Evolutionary conservation across 1,139 yeast genomes (phyloP).

Genomic region (Taphrina deformans): DNA sequence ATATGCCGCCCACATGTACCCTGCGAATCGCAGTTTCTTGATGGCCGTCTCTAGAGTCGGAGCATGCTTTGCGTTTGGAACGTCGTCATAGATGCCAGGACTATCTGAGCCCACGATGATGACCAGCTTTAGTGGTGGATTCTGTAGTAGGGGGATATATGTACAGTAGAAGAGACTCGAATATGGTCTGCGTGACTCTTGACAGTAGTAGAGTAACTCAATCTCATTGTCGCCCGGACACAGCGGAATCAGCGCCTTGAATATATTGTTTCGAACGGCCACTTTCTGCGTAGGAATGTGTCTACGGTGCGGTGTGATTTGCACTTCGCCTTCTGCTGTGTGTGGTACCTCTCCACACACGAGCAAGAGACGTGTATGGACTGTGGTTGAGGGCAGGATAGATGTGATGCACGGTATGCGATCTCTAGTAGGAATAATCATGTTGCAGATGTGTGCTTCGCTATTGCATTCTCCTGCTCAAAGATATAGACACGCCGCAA

Average conservation of each 20-base stretch:
- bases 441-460: not conserved
- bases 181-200: not conserved
- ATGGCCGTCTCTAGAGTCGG: constrained; percentile 75
- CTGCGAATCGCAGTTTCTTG: constrained; percentile 76
- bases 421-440: constrained; percentile 6
- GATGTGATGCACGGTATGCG: constrained; percentile 18
- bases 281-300: constrained; percentile 69
- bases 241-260: constrained; percentile 73
- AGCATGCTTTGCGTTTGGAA: constrained; percentile 56
- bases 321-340: constrained; percentile 38
- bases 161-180: constrained; percentile 31
- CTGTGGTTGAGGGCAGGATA: constrained; percentile 36
- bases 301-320: constrained; percentile 53
- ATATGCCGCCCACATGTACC: constrained; percentile 86
- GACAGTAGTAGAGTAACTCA: constrained; percentile 36
- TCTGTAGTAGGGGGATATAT: constrained; percentile 62
- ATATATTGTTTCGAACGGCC: constrained; percentile 70
- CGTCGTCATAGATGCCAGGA: constrained; percentile 64
- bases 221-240: constrained; percentile 63
- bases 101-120: constrained; percentile 77
- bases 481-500: no score
- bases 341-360: constrained; percentile 44
- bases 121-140: constrained; percentile 81
- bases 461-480: no score
- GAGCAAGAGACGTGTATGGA: constrained; percentile 45